These are phyloP conservation scores for Raffaelea arxii DNA, from an alignment of 2,329 filamentous ascomycete species.

Conservation along the genomic window DNA sequence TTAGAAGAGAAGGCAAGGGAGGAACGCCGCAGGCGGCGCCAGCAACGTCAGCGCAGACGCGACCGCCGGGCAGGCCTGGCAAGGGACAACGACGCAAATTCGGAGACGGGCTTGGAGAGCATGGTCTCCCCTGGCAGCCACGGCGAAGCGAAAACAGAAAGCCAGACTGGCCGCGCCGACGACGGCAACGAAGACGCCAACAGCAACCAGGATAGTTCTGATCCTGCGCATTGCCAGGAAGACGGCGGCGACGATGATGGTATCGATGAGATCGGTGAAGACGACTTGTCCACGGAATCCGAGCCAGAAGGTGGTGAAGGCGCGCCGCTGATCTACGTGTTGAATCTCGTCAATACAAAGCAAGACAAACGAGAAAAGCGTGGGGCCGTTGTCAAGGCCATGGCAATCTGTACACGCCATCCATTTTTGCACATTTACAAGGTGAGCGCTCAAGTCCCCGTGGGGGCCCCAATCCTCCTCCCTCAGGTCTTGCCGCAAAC, in stretches of 20 bases:
- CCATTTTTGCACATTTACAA: conserved; percentile 99
- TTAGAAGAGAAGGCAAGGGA: conserved; percentile 52
- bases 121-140: conserved; percentile 29
- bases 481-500: no score
- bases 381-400: conserved; percentile 92
- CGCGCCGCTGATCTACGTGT: conserved; percentile 87
- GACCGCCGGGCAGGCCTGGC: conserved; percentile 43
- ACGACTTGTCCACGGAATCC: conserved; percentile 44
- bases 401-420: conserved; percentile 97
- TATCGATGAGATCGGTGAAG: conserved; percentile 36
- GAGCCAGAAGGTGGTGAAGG: conserved; percentile 68
- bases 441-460: no score
- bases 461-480: no score
- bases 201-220: no score
- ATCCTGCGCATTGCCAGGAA: no score
- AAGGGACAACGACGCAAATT: conserved; percentile 35
- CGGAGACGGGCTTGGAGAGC: conserved; percentile 40
- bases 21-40: conserved; percentile 40
- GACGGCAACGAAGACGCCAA: conserved; percentile 33
- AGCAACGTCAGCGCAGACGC: conserved; percentile 29
- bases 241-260: conserved; percentile 34
- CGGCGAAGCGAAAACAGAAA: conserved; percentile 32
- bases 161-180: conserved; percentile 38
- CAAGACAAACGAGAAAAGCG: conserved; percentile 88
- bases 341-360: conserved; percentile 97